Base-by-base conservation (phyloP, 768 basidiomycete genomes). In the Gautieria morchelliformis region DNA sequence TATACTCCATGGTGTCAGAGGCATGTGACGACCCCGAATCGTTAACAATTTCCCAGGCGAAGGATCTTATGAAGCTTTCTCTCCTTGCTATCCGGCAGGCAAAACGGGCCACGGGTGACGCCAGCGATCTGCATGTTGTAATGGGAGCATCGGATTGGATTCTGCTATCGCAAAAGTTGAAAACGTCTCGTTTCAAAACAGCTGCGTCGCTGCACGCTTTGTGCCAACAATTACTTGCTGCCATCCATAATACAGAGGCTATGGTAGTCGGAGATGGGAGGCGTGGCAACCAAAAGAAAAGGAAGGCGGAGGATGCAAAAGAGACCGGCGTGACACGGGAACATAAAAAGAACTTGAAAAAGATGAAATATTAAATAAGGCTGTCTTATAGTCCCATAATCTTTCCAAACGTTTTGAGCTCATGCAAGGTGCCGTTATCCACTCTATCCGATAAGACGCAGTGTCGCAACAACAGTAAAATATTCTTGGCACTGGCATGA, bases 11-110 rank as follows among this genome's bases (percentile, higher is more conserved):
- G 47, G 68, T 82, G 32, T 70, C 72, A 1, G 68, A 69, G 14
- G 78, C 83, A 6, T 79, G 81, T 61, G 71, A 75, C 5, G 75
- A 79, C 27, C 70, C 74, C 24, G 61, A 65, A 41, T 63, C 72
- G 10, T 67, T 85, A 44, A 83, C 80, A 15, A 74, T 84, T 1
- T 67, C 80, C 1, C 87, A 91, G 60, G 65, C 87, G 64, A 95
- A 91, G 70, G 86, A 88, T n/a, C 67, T 92, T 19, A 68, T 92
- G 57, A 93, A 89, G 69, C 70, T 88, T 52, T 84, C 75, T 0
- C 71, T 89, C 27, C 65, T 76, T 19, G 80, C 80, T 50, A 73
- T 84, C n/a, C 82, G 89, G 53, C 82, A 83, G 59, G 81, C 83
- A 58, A 82, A 81, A 56, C 76, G 78, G 8, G 65, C 76, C 49